phyloP scores from a whole-genome alignment of 2,329 filamentous ascomycete genomes.

The Cercospora janseana region DNA sequence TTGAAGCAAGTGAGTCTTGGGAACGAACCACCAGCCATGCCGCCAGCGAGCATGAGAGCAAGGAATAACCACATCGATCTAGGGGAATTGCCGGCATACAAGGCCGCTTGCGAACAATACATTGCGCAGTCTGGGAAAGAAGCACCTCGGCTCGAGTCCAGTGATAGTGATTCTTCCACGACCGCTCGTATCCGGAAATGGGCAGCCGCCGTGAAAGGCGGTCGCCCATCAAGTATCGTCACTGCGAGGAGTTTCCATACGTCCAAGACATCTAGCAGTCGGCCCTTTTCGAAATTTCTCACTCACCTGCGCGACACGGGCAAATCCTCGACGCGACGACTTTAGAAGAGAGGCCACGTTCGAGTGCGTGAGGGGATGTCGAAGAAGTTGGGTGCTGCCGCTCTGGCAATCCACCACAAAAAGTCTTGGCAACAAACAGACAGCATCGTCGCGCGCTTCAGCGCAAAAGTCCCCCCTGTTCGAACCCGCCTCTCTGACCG shows the following conservation, averaged over 20 bases:
- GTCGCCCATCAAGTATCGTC: slow-evolving; percentile 8
- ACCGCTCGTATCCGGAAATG: slow-evolving; percentile 2
- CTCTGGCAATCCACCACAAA: too few species aligned
- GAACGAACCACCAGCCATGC: not conserved
- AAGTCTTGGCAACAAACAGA: too few species aligned
- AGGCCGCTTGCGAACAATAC: slow-evolving; percentile 1
- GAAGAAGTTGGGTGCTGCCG: too few species aligned
- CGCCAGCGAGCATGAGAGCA: not conserved
- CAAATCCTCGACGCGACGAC: slow-evolving; percentile 4
- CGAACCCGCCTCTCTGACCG: too few species aligned
- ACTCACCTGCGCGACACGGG: slow-evolving; percentile 8
- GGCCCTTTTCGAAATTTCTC: slow-evolving; percentile 13
- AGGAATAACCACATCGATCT: slow-evolving; percentile 6
- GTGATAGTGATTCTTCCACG: not conserved
- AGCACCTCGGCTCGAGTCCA: not conserved
- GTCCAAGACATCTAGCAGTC: slow-evolving; percentile 6
- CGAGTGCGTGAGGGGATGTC: not conserved
- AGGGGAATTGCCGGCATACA: not conserved
- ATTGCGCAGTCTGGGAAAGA: not conserved
- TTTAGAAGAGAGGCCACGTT: not conserved
- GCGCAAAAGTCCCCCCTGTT: too few species aligned
- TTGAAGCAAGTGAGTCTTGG: not conserved
- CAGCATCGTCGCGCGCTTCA: too few species aligned
- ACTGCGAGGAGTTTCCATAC: slow-evolving; percentile 1
- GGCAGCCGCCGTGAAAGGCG: slow-evolving; percentile 3